A percentile compares a stretch with the other conserved stretches of the same genome.
Evolutionary conservation across 768 basidiomycete species (phyloP).

Genomic region (Mycena olivaceomarginata): DNA sequence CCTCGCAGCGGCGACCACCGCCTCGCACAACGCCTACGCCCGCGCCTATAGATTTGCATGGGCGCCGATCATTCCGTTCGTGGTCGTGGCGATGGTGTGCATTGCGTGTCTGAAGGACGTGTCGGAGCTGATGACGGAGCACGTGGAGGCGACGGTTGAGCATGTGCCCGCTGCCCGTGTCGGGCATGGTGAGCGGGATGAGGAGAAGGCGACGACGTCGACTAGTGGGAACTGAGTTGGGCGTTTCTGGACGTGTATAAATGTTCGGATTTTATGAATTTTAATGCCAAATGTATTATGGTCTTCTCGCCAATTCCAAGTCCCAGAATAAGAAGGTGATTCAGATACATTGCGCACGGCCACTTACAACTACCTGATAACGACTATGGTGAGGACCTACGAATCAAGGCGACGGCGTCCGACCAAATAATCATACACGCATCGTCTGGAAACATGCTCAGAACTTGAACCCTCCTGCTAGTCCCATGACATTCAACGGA

Average conservation of each 20-base stretch:
- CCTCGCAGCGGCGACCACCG: conserved; percentile 26
- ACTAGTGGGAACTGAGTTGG: not conserved
- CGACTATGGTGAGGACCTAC: no score
- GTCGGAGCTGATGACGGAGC: conserved; percentile 45
- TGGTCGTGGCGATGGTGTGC: conserved; percentile 40
- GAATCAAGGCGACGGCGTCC: no score
- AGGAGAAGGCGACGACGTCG: conserved; percentile 17
- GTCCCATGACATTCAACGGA: conserved; percentile 77
- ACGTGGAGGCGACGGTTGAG: conserved; percentile 44
- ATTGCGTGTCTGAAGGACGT: conserved; percentile 42
- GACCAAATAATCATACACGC: no score
- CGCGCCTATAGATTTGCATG: conserved; percentile 44
- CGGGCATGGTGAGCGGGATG: not conserved
- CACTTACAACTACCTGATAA: no score
- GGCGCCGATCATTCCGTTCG: conserved; percentile 44
- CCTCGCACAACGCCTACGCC: conserved; percentile 39
- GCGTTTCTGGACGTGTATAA: no score
- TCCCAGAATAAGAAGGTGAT: no score
- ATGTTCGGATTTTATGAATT: no score
- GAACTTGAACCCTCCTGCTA: conserved; percentile 81
- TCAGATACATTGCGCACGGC: no score
- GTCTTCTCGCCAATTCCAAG: no score
- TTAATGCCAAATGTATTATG: no score
- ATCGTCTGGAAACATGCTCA: conserved; percentile 39
- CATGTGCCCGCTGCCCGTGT: not conserved